Conservation (phyloP, 495 filamentous ascomycete species). For the Podospora appendiculata region DNA sequence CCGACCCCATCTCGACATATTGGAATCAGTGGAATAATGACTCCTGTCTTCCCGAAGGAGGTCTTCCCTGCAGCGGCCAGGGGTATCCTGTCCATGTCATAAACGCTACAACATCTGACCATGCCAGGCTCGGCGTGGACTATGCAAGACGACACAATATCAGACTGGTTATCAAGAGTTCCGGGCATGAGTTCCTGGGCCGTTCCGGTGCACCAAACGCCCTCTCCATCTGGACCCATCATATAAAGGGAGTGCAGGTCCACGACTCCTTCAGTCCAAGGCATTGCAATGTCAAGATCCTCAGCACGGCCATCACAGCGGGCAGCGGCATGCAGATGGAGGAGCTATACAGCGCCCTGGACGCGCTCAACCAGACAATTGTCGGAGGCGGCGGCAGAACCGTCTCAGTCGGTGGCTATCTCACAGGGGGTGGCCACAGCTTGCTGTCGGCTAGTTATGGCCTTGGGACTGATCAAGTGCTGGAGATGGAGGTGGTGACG, state of each 20-base stretch:
- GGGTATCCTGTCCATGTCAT: constrained; percentile 44
- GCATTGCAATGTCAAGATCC: constrained; percentile 27
- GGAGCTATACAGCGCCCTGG: constrained; percentile 23
- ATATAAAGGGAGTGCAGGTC: constrained; percentile 31
- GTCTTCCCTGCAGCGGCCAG: constrained; percentile 26
- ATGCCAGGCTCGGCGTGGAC: constrained; percentile 34
- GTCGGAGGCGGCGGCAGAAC: constrained; percentile 26
- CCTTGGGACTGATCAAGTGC: constrained; percentile 53
- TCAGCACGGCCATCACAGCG: constrained; percentile 27
- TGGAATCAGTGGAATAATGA: constrained; percentile 38
- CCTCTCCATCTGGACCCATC: constrained; percentile 43
- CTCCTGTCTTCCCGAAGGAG: constrained; percentile 32
- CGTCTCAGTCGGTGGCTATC: constrained; percentile 41
- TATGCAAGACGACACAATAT: constrained; percentile 46
- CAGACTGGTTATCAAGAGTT: constrained; percentile 54
- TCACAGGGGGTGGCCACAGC: constrained; percentile 55
- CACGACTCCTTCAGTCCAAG: constrained; percentile 31
- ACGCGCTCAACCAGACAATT: constrained; percentile 23
- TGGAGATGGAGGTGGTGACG: constrained; percentile 56
- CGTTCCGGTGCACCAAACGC: constrained; percentile 43
- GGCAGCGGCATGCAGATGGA: constrained; percentile 31
- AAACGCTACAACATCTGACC: constrained; percentile 33
- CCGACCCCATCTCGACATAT: constrained; percentile 30
- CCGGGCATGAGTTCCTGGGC: constrained; percentile 53
- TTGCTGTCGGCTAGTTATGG: constrained; percentile 48